Percentiles rank a stretch among this genome's conserved stretches.
Evolutionary conservation across 2,329 filamentous ascomycete genomes (phyloP).

Genomic region (Aspergillus eucalypticola): DNA sequence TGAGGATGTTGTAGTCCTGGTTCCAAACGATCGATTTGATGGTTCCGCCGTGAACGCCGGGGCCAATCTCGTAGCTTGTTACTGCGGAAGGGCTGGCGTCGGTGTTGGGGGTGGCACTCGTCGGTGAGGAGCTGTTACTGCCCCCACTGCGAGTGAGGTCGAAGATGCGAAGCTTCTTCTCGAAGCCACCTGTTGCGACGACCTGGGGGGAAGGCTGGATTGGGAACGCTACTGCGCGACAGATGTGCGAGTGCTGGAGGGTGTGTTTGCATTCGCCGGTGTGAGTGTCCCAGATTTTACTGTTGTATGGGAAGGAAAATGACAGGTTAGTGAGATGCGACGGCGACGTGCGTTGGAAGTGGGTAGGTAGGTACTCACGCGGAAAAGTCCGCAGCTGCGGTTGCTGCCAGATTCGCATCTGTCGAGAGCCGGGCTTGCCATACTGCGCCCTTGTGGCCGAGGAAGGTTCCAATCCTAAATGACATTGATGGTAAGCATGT

Average conservation of each 20-base stretch:
- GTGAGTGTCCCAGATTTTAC: slow-evolving; percentile 96
- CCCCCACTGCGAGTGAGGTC: slow-evolving; percentile 66
- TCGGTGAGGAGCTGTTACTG: slow-evolving; percentile 42
- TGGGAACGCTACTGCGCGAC: slow-evolving; percentile 88
- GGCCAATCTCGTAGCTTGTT: slow-evolving; percentile 81
- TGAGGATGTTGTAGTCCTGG: slow-evolving; percentile 79
- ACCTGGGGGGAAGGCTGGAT: slow-evolving; percentile 75
- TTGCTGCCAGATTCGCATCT: slow-evolving; percentile 84
- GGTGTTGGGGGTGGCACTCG: slow-evolving; percentile 38
- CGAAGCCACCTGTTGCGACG: slow-evolving; percentile 88
- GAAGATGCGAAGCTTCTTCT: slow-evolving; percentile 95
- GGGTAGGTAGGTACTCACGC: slow-evolving; percentile 59
- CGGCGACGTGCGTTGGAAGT: slow-evolving; percentile 1
- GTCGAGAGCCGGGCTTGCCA: slow-evolving; percentile 92
- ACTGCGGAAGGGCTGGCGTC: slow-evolving; percentile 54
- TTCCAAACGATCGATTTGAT: slow-evolving; percentile 99
- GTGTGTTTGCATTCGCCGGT: slow-evolving; percentile 86
- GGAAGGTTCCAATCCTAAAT: slow-evolving; percentile 84
- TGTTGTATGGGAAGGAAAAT: slow-evolving; percentile 42
- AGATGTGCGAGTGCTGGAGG: slow-evolving; percentile 90
- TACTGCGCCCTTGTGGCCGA: slow-evolving; percentile 96
- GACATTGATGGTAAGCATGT: neutral
- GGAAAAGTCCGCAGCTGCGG: slow-evolving; percentile 93
- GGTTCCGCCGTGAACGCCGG: slow-evolving; percentile 76
- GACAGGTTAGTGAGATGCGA: slow-evolving; percentile 23